phyloP scores from a whole-genome alignment of 208 protist genomes.

The Trypanosoma rangeli region DNA sequence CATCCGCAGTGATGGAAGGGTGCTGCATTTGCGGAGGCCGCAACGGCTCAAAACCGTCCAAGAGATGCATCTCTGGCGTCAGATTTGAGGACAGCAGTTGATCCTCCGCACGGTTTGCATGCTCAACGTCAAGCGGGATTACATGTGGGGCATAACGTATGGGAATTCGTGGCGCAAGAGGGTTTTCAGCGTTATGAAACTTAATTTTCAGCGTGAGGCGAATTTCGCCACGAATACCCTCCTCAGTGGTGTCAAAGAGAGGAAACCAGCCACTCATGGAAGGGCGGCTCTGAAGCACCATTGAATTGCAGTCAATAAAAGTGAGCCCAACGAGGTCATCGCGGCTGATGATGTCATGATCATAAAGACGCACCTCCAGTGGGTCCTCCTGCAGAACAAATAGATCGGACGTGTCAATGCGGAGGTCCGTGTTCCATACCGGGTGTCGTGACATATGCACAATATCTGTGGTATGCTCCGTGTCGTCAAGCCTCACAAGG shows the following conservation, averaged over 20 bases:
- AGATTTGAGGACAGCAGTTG: neutral
- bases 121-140: neutral
- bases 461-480: slow-evolving; percentile 81
- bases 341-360: slow-evolving; percentile 95
- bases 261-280: slow-evolving; percentile 91
- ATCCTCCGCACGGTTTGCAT: slow-evolving; percentile 7
- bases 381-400: slow-evolving; percentile 93
- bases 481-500: slow-evolving; percentile 68
- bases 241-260: slow-evolving; percentile 74
- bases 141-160: slow-evolving; percentile 54
- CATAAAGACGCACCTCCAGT: slow-evolving; percentile 93
- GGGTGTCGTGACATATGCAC: slow-evolving; percentile 74
- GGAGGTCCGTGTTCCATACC: slow-evolving; percentile 78
- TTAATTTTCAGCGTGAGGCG: slow-evolving; percentile 88
- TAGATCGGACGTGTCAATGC: slow-evolving; percentile 86
- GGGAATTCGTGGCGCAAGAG: slow-evolving; percentile 72
- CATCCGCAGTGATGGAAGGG: slow-evolving; percentile 74
- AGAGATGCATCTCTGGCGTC: slow-evolving; percentile 16
- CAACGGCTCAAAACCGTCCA: slow-evolving; percentile 54
- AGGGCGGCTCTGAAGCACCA: slow-evolving; percentile 71
- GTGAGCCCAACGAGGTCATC: slow-evolving; percentile 95
- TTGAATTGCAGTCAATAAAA: slow-evolving; percentile 91
- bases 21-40: slow-evolving; percentile 57
- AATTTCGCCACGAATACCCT: slow-evolving; percentile 82
- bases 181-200: slow-evolving; percentile 88